Evolutionary conservation across 768 basidiomycete species (phyloP).

Genomic region (Amanita subjunquillea): DNA sequence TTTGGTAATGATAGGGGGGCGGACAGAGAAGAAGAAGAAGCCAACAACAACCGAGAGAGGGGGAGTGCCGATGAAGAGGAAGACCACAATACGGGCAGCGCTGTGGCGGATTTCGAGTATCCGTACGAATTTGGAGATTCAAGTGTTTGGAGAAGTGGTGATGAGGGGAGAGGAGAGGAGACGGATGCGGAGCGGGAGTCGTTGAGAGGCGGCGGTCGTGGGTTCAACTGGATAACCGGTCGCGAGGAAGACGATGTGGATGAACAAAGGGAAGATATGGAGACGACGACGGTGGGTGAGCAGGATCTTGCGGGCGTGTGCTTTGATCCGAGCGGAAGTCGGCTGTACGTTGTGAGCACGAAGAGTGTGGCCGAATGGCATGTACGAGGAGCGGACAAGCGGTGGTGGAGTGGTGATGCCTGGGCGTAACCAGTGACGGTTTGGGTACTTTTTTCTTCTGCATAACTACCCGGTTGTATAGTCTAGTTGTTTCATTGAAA

Average conservation of each 20-base stretch:
- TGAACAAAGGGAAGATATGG: constrained; percentile 8
- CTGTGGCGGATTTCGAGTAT: constrained; percentile 7
- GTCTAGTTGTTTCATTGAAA: too few relatives aligned
- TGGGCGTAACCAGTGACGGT: constrained; percentile 22
- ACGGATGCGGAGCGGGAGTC: neutral
- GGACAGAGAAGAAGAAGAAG: neutral
- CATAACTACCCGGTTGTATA: too few relatives aligned
- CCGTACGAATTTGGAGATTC: constrained; percentile 6
- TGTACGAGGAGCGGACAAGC: constrained; percentile 59
- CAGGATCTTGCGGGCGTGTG: constrained; percentile 61
- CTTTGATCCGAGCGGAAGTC: constrained; percentile 61
- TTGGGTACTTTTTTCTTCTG: neutral
- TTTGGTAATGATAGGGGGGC: constrained; percentile 10
- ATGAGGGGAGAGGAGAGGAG: neutral
- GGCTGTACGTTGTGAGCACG: constrained; percentile 59
- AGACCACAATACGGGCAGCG: constrained; percentile 3
- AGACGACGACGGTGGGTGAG: constrained; percentile 20
- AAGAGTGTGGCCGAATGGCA: constrained; percentile 69
- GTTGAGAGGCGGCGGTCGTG: constrained; percentile 3
- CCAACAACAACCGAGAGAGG: constrained; percentile 2
- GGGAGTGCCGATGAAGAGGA: constrained; percentile 8
- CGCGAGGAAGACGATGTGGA: constrained; percentile 7
- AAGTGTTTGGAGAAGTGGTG: constrained; percentile 1
- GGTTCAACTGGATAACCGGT: constrained; percentile 1
- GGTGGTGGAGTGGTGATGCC: constrained; percentile 54